Conservation (phyloP, 106 monocot genomes). For the Platanthera guangdongensis region DNA sequence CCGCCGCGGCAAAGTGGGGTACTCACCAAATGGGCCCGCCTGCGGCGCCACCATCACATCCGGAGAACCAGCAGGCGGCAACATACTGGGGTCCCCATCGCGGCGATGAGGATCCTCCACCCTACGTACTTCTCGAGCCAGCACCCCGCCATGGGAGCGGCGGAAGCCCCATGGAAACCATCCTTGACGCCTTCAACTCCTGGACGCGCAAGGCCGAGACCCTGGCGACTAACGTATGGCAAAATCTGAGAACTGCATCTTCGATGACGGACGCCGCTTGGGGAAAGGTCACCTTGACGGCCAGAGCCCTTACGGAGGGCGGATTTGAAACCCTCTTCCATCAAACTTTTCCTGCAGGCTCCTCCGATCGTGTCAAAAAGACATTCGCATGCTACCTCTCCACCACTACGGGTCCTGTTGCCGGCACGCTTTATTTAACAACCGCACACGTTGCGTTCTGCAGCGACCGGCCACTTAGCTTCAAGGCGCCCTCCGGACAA, state of each 20-base stretch:
- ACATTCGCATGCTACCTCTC: constrained; percentile 94
- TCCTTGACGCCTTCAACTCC: constrained; percentile 71
- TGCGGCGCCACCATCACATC: constrained; percentile 66
- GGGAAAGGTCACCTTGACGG: constrained; percentile 74
- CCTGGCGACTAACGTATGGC: constrained; percentile 78
- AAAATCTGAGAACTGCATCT: constrained; percentile 54
- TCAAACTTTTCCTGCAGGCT: constrained; percentile 46
- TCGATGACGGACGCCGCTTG: constrained; percentile 67
- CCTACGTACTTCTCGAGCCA: constrained; percentile 46
- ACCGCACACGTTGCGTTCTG: constrained; percentile 63
- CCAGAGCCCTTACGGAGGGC: constrained; percentile 80
- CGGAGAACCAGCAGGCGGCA: constrained; percentile 74
- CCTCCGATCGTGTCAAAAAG: constrained; percentile 62
- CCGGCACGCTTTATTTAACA: constrained; percentile 86
- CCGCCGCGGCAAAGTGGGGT: constrained; percentile 40
- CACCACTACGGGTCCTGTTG: constrained; percentile 77
- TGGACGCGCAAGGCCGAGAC: constrained; percentile 75
- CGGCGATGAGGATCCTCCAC: constrained; percentile 36
- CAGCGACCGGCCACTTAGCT: constrained; percentile 86
- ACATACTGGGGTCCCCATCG: constrained; percentile 29
- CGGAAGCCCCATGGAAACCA: constrained; percentile 68
- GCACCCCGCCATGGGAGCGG: constrained; percentile 16
- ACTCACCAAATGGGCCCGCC: constrained; percentile 81
- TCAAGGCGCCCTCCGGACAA: constrained; percentile 79
- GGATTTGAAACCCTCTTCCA: constrained; percentile 88